Evolutionary conservation across 371 early-diverging fungal species (phyloP).

Genomic region (Actinomortierella wolfii): DNA sequence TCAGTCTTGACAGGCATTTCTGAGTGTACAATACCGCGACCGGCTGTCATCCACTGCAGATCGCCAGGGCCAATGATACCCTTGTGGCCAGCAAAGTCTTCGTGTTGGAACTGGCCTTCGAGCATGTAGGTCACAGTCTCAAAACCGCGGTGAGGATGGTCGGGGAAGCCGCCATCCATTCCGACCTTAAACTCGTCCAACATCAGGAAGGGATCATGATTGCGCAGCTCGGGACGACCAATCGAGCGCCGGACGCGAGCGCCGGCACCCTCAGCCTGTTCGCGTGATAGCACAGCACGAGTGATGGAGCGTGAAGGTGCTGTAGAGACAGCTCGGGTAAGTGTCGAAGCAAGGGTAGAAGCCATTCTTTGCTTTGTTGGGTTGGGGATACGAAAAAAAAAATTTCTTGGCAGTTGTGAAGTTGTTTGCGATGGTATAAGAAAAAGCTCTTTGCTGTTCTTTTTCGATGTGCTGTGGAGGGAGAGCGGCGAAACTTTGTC

Average conservation of each 20-base stretch:
- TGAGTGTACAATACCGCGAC: constrained; percentile 79
- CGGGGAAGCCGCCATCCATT: constrained; percentile 55
- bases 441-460: too few relatives aligned
- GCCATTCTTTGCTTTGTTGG: too few relatives aligned
- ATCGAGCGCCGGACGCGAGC: constrained; percentile 73
- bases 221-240: constrained; percentile 64
- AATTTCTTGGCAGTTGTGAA: too few relatives aligned
- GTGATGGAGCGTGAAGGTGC: constrained; percentile 10
- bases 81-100: constrained; percentile 82
- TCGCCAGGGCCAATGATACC: constrained; percentile 78
- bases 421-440: too few relatives aligned
- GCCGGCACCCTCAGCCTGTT: constrained; percentile 36
- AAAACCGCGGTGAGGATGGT: constrained; percentile 76
- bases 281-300: constrained; percentile 11
- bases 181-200: constrained; percentile 74
- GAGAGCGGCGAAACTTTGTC: too few relatives aligned
- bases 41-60: constrained; percentile 84
- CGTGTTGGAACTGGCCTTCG: constrained; percentile 75
- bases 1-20: constrained; percentile 67
- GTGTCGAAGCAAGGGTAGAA: not conserved
- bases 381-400: too few relatives aligned
- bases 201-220: constrained; percentile 86
- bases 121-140: constrained; percentile 83
- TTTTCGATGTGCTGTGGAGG: too few relatives aligned
- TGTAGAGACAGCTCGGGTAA: constrained; percentile 5